Conservation (phyloP, 805 yeast species). For the Cyberlindnera misumaiensis region DNA sequence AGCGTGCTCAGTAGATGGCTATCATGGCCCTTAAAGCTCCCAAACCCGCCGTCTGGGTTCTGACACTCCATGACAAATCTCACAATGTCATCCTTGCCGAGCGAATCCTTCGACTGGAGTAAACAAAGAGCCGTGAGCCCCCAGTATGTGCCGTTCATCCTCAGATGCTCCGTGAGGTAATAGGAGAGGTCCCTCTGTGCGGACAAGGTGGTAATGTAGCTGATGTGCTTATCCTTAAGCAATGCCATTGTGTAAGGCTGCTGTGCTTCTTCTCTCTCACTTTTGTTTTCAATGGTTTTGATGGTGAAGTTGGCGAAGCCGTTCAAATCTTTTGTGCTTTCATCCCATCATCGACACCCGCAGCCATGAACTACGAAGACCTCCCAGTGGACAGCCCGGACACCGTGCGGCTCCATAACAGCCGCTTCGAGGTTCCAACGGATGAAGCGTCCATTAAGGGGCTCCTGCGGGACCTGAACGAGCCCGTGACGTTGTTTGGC, state of each 20-base stretch:
- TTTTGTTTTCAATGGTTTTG: too few species aligned
- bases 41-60: slow-evolving; percentile 72
- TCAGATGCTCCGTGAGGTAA: slow-evolving; percentile 85
- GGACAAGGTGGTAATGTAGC: slow-evolving; percentile 45
- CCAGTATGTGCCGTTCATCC: slow-evolving; percentile 94
- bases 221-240: slow-evolving; percentile 46
- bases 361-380: slow-evolving; percentile 15
- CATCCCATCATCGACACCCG: not conserved
- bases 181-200: slow-evolving; percentile 61
- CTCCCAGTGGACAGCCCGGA: slow-evolving; percentile 21
- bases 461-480: slow-evolving; percentile 40
- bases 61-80: slow-evolving; percentile 67
- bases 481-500: slow-evolving; percentile 50
- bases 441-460: slow-evolving; percentile 55
- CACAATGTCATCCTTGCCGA: slow-evolving; percentile 56
- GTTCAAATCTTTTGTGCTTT: too few species aligned
- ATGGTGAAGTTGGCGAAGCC: not conserved
- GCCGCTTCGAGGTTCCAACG: slow-evolving; percentile 45
- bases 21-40: slow-evolving; percentile 85
- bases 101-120: slow-evolving; percentile 47
- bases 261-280: not conserved
- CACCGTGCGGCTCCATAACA: slow-evolving; percentile 18
- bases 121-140: slow-evolving; percentile 73
- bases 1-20: slow-evolving; percentile 80
- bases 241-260: slow-evolving; percentile 1